Conservation (phyloP, 192 early-diverging fungal species). For the Radiomyces spectabilis region DNA sequence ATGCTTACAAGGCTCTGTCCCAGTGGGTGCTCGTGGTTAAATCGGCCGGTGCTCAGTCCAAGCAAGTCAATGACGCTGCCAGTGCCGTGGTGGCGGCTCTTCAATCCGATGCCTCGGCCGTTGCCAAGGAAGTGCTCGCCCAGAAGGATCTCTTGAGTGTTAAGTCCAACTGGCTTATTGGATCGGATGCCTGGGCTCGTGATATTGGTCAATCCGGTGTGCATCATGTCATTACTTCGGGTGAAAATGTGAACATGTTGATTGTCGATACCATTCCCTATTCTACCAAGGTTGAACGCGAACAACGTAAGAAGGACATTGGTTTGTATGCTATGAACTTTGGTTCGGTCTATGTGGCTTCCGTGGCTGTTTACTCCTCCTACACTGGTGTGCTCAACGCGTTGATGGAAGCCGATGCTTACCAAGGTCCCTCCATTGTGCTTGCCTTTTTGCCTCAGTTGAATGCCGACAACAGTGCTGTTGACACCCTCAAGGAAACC, state of each 20-base stretch:
- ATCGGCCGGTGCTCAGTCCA: slow-evolving; percentile 23
- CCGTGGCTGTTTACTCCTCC: slow-evolving; percentile 78
- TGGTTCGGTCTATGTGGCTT: slow-evolving; percentile 84
- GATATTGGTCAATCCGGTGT: slow-evolving; percentile 85
- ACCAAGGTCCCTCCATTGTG: slow-evolving; percentile 81
- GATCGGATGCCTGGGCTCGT: slow-evolving; percentile 80
- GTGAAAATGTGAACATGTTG: slow-evolving; percentile 84
- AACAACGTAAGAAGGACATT: slow-evolving; percentile 85
- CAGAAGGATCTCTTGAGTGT: slow-evolving; percentile 40
- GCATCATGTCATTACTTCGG: slow-evolving; percentile 82
- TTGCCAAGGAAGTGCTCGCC: slow-evolving; percentile 29
- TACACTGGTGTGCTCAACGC: slow-evolving; percentile 87
- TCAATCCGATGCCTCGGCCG: not conserved
- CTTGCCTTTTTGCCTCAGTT: slow-evolving; percentile 77
- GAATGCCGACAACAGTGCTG: slow-evolving; percentile 46
- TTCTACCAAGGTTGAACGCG: slow-evolving; percentile 40
- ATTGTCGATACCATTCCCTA: slow-evolving; percentile 86
- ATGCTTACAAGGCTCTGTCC: slow-evolving; percentile 46
- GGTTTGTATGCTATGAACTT: slow-evolving; percentile 96
- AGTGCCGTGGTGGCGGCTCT: slow-evolving; percentile 2
- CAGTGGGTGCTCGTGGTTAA: slow-evolving; percentile 54
- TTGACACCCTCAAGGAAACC: slow-evolving; percentile 77
- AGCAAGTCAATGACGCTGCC: slow-evolving; percentile 24
- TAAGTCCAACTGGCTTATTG: slow-evolving; percentile 83
- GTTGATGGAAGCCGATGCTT: slow-evolving; percentile 85